Base-by-base conservation (phyloP, 306 rosid species). In the Ziziphus jujuba region DNA sequence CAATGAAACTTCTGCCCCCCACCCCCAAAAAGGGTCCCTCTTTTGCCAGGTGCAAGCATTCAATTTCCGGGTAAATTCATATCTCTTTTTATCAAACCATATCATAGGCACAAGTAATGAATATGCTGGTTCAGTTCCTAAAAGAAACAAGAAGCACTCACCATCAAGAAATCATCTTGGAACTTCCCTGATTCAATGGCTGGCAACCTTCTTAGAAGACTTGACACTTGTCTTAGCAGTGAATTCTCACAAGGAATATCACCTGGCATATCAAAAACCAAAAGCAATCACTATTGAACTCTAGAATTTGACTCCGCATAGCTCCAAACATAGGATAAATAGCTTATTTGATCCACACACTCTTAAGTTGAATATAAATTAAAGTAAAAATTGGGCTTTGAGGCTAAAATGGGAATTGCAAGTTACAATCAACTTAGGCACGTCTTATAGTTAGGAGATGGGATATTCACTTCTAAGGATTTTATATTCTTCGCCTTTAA, bases 141-240 rank as follows among this genome's bases (percentile, higher is more conserved):
- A 34, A 59, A 58, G 31, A 56, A 69, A 70, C 22, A 66, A 22
- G 47, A 44, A 61, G 61, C 60, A 72, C 97, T 84, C 59, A 93
- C 99, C 95, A 85, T 93, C 83, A 93, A 85, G 84, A 93, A 90
- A 81, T 90, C 96, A 69, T 90, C 97, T 79, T 81, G 91, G 79
- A 93, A 90, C 70, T 90, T 93, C 61, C 66, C 90, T 1, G 97
- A 93, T 81, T 93, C 97, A 78, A 87, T 82, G 35, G 93, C 96
- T 48, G 95, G 99, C 75, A 90, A 79, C 82, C 95, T 86, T 87
- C 97, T 83, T 60, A 93, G 77, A 68, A 93, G 93, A 84, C 97
- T 86, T 15, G 97, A 88, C 47, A 90, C 97, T 79, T 93, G 99
- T 81, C 99, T 83, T 65, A 93, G 69, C 72, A 93, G 82, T 23